Percentiles rank a stretch among this genome's conserved stretches.
phyloP scores from a whole-genome alignment of 2,329 filamentous ascomycete genomes.

The Beauveria brongniartii region DNA sequence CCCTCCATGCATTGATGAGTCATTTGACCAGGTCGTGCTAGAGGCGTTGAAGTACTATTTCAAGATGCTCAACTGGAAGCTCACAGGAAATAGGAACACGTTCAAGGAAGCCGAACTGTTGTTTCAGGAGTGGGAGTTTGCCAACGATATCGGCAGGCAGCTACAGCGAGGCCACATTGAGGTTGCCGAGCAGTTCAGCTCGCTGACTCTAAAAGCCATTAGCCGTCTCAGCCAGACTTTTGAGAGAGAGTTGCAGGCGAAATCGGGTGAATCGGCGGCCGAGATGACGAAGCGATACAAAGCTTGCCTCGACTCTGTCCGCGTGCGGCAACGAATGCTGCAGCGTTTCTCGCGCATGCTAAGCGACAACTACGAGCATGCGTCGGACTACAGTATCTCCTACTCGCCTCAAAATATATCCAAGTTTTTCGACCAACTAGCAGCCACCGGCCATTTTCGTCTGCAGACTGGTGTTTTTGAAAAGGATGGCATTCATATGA shows the following conservation, averaged over 20 bases:
- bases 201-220: conserved; percentile 85
- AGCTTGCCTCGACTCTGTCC: conserved; percentile 87
- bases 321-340: conserved; percentile 90
- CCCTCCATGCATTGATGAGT: conserved; percentile 92
- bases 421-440: conserved; percentile 72
- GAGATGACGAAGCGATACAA: conserved; percentile 99
- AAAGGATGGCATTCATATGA: conserved; percentile 69
- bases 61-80: conserved; percentile 96
- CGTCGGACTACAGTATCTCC: conserved; percentile 86
- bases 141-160: conserved; percentile 83
- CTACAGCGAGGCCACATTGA: conserved; percentile 92
- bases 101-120: conserved; percentile 98
- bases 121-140: conserved; percentile 97
- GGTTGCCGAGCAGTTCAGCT: conserved; percentile 94
- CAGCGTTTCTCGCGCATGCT: conserved; percentile 90
- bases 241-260: conserved; percentile 78
- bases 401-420: conserved; percentile 59
- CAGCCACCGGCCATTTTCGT: conserved; percentile 78
- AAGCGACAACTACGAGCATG: conserved; percentile 91
- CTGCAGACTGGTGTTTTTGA: conserved; percentile 65
- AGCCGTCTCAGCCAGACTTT: conserved; percentile 84
- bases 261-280: conserved; percentile 70
- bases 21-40: conserved; percentile 84
- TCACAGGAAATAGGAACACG: conserved; percentile 95
- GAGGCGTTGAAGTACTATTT: conserved; percentile 97